Conservation (phyloP, 768 basidiomycete species). For the Auricularia auricula-judae region DNA sequence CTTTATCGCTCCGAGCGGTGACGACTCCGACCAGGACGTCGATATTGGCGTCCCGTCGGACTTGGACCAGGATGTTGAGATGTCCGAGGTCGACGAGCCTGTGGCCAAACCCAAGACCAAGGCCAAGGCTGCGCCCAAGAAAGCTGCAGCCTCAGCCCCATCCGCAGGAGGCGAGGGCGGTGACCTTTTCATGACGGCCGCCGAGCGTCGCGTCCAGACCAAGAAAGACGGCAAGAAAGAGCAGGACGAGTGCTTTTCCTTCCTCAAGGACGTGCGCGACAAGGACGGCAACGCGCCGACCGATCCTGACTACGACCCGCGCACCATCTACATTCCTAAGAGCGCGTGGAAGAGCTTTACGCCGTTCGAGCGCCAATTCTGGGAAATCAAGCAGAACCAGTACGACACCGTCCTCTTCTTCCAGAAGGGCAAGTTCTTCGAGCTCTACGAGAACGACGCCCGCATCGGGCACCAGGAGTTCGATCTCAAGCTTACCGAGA, state of each 20-base stretch:
- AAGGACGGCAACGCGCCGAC: slow-evolving; percentile 70
- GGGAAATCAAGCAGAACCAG: slow-evolving; percentile 95
- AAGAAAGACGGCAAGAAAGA: slow-evolving; percentile 79
- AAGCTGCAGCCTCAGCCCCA: slow-evolving; percentile 20
- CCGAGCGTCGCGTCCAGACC: slow-evolving; percentile 62
- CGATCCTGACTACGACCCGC: slow-evolving; percentile 82
- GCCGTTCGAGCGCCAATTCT: slow-evolving; percentile 92
- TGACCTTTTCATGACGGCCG: slow-evolving; percentile 62
- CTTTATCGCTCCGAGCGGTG: slow-evolving; percentile 42
- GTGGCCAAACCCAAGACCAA: slow-evolving; percentile 8
- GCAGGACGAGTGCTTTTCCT: slow-evolving; percentile 63
- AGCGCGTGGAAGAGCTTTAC: slow-evolving; percentile 76
- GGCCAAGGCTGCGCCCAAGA: slow-evolving; percentile 15
- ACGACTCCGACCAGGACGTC: slow-evolving; percentile 24
- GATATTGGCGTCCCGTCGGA: not conserved
- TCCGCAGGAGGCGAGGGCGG: not conserved
- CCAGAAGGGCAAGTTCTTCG: slow-evolving; percentile 85
- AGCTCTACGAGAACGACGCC: slow-evolving; percentile 94
- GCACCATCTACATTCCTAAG: slow-evolving; percentile 73
- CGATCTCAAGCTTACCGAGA: slow-evolving; percentile 79
- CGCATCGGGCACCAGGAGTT: slow-evolving; percentile 88
- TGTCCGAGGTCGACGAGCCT: slow-evolving; percentile 6
- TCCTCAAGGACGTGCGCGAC: slow-evolving; percentile 63
- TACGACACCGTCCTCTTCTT: slow-evolving; percentile 96
- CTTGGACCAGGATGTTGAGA: slow-evolving; percentile 1